Base-by-base conservation (phyloP, 139 green algal species). In the Yamagishiella unicocca region DNA sequence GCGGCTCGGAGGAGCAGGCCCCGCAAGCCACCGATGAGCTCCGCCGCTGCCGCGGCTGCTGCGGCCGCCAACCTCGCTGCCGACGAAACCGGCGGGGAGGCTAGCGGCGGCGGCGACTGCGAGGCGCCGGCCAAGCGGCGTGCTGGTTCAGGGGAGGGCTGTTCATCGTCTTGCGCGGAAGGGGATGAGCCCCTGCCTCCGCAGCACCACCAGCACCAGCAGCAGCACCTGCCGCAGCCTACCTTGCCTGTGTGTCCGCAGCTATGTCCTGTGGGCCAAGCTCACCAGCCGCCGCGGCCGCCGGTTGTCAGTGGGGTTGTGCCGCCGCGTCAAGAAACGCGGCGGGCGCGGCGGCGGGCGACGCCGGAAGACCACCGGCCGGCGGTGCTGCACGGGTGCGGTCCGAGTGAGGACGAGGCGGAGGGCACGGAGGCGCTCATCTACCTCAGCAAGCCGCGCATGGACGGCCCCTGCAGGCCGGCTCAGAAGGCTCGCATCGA, bases 401-500 rank as follows among this genome's bases (percentile, higher is more conserved):
- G 10, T 38, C 72, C 72, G 45, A 80, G 37, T 25, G 72, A 80
- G n/a, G 72, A 80, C 25, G 72, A 80, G 45, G 72, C 43, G 43
- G 72, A 80, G 45, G 72, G 72, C n/a, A 80, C 72, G 6, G 72
- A 43, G 17, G 72, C 72, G 25, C 72, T 80, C 27, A 80, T 80
- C 2, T 80, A 43, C 2, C 72, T 80, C 43, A 80, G 72, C 42
- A 74, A 46, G 66, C 66, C n/a, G n/a, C n/a, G n/a, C n/a, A n/a
- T n/a, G n/a, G n/a, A n/a, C n/a, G n/a, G n/a, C n/a, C n/a, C n/a
- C n/a, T n/a, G n/a, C n/a, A n/a, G n/a, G n/a, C n/a, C n/a, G n/a
- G n/a, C n/a, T n/a, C n/a, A n/a, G n/a, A n/a, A n/a, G n/a, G n/a
- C n/a, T n/a, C n/a, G n/a, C n/a, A n/a, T n/a, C n/a, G n/a, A n/a